Evolutionary conservation across 768 basidiomycete genomes (phyloP).

Genomic region (Leucogyrophana mollusca): DNA sequence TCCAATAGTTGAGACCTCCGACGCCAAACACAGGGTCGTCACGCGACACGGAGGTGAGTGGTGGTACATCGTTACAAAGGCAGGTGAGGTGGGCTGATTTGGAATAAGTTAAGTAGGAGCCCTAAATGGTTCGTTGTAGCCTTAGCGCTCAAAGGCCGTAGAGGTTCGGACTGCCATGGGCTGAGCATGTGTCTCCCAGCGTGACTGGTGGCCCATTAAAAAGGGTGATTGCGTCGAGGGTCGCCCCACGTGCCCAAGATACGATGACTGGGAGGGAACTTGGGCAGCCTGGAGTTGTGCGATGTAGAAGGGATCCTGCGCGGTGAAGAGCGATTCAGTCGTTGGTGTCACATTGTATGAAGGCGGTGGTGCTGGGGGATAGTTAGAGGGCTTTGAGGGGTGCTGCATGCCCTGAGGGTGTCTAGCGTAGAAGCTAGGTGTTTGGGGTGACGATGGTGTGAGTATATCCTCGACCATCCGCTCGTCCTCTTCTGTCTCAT

Average conservation of each 20-base stretch:
- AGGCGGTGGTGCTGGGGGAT: constrained; percentile 16
- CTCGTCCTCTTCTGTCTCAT: constrained; percentile 45
- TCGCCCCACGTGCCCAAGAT: constrained; percentile 38
- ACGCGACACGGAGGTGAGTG: no score
- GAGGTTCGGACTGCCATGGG: not conserved
- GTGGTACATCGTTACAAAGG: constrained; percentile 8
- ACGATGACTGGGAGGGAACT: constrained; percentile 19
- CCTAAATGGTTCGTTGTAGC: no score
- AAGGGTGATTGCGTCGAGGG: constrained; percentile 42
- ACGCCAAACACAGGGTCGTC: no score
- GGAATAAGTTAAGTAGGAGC: not conserved
- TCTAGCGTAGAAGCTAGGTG: constrained; percentile 17
- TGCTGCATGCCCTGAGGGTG: constrained; percentile 14
- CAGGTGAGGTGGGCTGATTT: constrained; percentile 6
- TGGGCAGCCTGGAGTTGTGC: constrained; percentile 40
- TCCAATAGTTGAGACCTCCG: no score
- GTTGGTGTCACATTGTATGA: not conserved
- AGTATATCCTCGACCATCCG: constrained; percentile 46
- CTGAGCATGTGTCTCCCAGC: not conserved
- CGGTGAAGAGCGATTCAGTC: constrained; percentile 36
- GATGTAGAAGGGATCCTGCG: constrained; percentile 51
- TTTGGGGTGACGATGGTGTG: constrained; percentile 28
- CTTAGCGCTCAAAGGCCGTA: constrained; percentile 4
- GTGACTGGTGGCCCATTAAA: constrained; percentile 18
- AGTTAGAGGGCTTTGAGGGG: constrained; percentile 20